Evolutionary conservation across 441 rosid genomes (phyloP).

Genomic region (Jatropha multifida): DNA sequence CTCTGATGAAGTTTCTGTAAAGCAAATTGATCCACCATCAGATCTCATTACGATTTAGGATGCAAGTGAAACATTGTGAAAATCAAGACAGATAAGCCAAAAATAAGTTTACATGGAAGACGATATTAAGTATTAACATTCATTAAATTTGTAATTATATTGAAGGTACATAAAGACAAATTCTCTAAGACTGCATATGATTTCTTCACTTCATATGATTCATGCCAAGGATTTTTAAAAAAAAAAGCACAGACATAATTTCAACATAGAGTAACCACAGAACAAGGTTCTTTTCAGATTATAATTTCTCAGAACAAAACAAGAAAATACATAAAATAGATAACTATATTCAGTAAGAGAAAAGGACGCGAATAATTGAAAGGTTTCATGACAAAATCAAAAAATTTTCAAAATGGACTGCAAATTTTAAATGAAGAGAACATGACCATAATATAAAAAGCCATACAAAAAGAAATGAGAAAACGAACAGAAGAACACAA

Average conservation of each 20-base stretch:
- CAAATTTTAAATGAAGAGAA: not conserved
- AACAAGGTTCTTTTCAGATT: conserved; percentile 4
- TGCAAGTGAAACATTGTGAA: conserved; percentile 10
- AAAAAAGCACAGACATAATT: not conserved
- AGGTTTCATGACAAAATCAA: not conserved
- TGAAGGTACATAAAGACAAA: not conserved
- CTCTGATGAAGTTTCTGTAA: conserved; percentile 57
- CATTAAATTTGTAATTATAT: not conserved
- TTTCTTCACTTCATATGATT: not conserved
- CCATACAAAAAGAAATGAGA: not conserved
- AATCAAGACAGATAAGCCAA: conserved; percentile 13
- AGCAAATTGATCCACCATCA: conserved; percentile 20
- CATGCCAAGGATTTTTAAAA: not conserved
- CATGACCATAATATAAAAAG: not conserved
- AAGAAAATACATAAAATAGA: not conserved
- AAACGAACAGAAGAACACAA: not conserved
- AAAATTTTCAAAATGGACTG: not conserved
- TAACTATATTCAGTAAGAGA: not conserved
- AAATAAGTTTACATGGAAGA: conserved; percentile 4
- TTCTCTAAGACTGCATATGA: too few species aligned
- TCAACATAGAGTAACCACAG: not conserved
- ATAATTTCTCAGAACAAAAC: not conserved
- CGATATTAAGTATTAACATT: not conserved
- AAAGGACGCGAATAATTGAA: not conserved
- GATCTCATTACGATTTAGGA: conserved; percentile 16